A percentile compares a stretch with the other conserved stretches of the same genome.
These are phyloP conservation scores for Aspergillus sp. DNA, from an alignment of 2,329 filamentous ascomycete genomes.

Conservation along the genomic window DNA sequence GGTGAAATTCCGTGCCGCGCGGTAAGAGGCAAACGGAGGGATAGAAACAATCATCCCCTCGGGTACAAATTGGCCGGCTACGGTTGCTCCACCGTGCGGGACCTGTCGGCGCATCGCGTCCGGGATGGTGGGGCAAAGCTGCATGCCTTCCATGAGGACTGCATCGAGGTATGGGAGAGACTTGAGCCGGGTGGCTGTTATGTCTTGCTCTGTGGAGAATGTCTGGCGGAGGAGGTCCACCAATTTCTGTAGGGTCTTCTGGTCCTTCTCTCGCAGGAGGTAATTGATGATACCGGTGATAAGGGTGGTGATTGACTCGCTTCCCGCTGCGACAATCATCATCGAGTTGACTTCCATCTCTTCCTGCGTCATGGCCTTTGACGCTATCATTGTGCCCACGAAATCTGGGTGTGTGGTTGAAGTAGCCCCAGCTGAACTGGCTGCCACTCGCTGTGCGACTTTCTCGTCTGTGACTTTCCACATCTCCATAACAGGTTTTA, in stretches of 20 bases:
- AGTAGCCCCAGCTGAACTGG: neutral
- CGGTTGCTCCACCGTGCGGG: conserved; percentile 1
- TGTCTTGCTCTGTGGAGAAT: too few relatives aligned
- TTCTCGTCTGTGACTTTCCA: neutral
- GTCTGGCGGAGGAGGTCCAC: neutral
- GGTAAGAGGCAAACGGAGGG: conserved; percentile 5
- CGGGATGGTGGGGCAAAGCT: too few relatives aligned
- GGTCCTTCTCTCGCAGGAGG: conserved; percentile 6
- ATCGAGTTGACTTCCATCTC: conserved; percentile 12
- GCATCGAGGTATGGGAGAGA: too few relatives aligned
- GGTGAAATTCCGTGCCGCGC: conserved; percentile 9
- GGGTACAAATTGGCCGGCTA: conserved; percentile 14
- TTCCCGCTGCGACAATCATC: conserved; percentile 10
- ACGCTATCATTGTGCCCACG: conserved; percentile 3
- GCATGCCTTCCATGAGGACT: too few relatives aligned
- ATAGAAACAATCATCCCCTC: conserved; percentile 5
- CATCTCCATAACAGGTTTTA: neutral
- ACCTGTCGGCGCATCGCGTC: too few relatives aligned
- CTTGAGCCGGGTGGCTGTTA: too few relatives aligned
- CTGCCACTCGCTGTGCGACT: neutral
- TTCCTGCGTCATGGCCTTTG: neutral
- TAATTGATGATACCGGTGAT: conserved; percentile 7
- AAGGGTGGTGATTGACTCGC: conserved; percentile 9
- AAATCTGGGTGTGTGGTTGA: neutral
- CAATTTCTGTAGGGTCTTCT: conserved; percentile 2